Evolutionary conservation across 2,329 filamentous ascomycete genomes (phyloP), one percentile per base, ranked within the genome.

Genomic region (Neofusicoccum umdonicola): DNA sequence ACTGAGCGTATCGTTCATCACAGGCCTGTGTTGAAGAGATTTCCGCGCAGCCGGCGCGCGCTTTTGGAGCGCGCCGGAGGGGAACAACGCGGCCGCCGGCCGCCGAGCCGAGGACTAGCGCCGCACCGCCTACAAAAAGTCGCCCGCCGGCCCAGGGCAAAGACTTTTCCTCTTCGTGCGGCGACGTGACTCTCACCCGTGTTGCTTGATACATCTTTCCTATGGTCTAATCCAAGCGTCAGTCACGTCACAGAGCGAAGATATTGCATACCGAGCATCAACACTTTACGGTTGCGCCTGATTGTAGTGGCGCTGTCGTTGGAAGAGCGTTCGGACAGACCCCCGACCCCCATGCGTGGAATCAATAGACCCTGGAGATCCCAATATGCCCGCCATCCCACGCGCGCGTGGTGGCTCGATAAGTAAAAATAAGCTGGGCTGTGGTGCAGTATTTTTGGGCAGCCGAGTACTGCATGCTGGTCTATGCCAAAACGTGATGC

Each of bases 101-200:
- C 17, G 12, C 22, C 22, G 22, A 7, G 13, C 42, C 51, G 44
- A 48, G 41, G 31, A 47, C 34, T 39, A 45, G 34, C 35, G 37
- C 47, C 27, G 13, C 31, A 17, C 31, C 37, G 58, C 41, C 31
- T 44, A 64, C 51, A 58, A 48, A 64, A 64, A 48, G 22, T 35
- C 41, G 31, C 22, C 39, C 41, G 8, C 48, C 17, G 15, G 42
- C 51, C 39, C 42, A 41, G 15, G 27, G 22, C 62, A 2, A 13
- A 27, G 50, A 75, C 80, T 86, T 85, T 83, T 81, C 81, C 84
- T 85, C 87, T 84, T 91, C 83, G 89, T 93, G 90, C 90, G 90
- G 90, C 89, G 87, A 71, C 87, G 88, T 87, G 84, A 88, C 85
- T 85, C 87, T 48, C 27, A 31, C 27, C 89, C 89, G 87, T 91